Base-by-base conservation (phyloP, 179 eudicot genomes). In the Heliamphora pulchella region DNA sequence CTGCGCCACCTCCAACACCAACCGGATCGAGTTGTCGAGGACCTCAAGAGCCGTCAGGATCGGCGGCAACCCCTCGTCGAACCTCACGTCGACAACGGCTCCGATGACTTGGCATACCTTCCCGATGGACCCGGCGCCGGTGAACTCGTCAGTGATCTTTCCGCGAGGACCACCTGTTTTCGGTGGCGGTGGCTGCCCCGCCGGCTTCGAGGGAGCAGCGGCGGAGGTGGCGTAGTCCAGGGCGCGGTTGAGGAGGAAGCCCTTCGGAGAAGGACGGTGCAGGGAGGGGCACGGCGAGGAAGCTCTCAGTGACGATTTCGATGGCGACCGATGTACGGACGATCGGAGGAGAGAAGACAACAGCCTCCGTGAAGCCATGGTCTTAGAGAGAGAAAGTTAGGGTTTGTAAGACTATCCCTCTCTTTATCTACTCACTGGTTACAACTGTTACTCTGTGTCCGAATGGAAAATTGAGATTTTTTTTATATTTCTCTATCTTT, bases 71-170 rank as follows among this genome's bases (percentile, higher is more conserved):
- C 97, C 98, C 3, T 91, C 97, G 4, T 84, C 89, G 62, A 89
- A 95, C 41, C 91, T 83, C 31, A 91, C 98, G 79, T 95, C 98
- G 1, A 95, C 97, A 8, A 95, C 98, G 51, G 98, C 98, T 8
- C 98, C 98, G 59, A 95, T 95, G n/a, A 95, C 98, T 88, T 95
- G 98, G 61, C 97, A 92, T 31, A 95, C 98, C 84, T 90, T 80
- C 6, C 98, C 98, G 75, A 95, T 78, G 8, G 98, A 74, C 1
- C 98, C 98, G 13, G 91, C 89, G 2, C 97, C 98, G 46, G 98
- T 95, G 80, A 92, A 93, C 83, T 95, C 98, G 59, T 95, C 97
- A 3, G 92, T 91, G 85, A 95, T 87, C 89, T 93, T 95, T 0
- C 98, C 97, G 4, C 46, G 41, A 0, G 82, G 61, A 0, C 83